Percentiles rank a stretch among this genome's conserved stretches.
phyloP scores from a whole-genome alignment of 2,329 filamentous ascomycete genomes.

The Tolypocladium pustulatum region DNA sequence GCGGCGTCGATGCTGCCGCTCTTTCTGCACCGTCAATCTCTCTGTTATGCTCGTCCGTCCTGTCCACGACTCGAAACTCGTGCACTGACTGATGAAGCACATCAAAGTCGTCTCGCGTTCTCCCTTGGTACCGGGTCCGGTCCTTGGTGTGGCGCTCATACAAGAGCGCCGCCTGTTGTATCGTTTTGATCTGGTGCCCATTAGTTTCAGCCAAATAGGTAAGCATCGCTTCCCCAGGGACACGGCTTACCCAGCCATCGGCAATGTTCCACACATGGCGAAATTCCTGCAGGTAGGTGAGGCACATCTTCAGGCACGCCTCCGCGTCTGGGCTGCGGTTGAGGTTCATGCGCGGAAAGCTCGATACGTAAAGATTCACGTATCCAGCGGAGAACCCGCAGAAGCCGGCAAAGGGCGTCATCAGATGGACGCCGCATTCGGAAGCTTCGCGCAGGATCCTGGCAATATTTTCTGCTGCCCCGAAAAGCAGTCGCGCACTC shows the following conservation, averaged over 20 bases:
- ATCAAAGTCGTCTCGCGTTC: conserved; percentile 17
- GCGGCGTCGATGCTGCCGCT: not conserved
- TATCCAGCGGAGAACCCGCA: conserved; percentile 33
- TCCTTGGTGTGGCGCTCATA: conserved; percentile 14
- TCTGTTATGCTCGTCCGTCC: conserved; percentile 18
- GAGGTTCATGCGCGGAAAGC: conserved; percentile 31
- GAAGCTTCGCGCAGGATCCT: conserved; percentile 24
- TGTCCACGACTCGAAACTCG: conserved; percentile 18
- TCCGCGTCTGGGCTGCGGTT: conserved; percentile 15
- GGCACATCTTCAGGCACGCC: conserved; percentile 11
- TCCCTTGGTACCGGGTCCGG: conserved; percentile 11
- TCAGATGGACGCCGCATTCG: conserved; percentile 22
- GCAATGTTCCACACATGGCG: conserved; percentile 17
- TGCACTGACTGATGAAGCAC: conserved; percentile 19
- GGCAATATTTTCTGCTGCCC: conserved; percentile 23
- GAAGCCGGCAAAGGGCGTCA: conserved; percentile 33
- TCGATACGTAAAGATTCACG: conserved; percentile 27
- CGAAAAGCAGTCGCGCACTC: conserved; percentile 23
- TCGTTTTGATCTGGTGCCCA: conserved; percentile 10
- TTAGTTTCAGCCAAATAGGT: not conserved
- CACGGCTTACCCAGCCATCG: conserved; percentile 15
- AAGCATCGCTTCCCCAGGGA: not conserved
- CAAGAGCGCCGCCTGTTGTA: conserved; percentile 15
- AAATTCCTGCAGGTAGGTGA: conserved; percentile 16
- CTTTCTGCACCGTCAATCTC: conserved; percentile 17